Base-by-base conservation (phyloP, 2,329 filamentous ascomycete genomes). In the Alternaria incomplexa region DNA sequence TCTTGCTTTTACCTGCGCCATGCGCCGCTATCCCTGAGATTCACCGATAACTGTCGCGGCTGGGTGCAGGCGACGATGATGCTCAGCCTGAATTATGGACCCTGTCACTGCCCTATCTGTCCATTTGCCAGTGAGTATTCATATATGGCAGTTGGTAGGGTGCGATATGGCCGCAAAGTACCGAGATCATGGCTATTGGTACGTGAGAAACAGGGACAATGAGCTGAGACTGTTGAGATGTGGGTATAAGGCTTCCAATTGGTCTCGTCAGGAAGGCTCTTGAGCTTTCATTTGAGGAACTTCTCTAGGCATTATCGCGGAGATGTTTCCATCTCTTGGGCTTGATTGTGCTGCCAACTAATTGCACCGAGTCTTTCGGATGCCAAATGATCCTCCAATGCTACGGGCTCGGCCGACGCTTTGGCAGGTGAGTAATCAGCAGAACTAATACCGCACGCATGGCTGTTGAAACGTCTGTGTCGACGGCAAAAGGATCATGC, bases 1-100 rank as follows among this genome's bases (percentile, higher is more conserved):
- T n/a, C 47, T 62, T 62, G 50, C 52, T 65, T 64, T 65, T 62
- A 26, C 25, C 20, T 43, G 20, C 32, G 32, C 56, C 32, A 28
- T 22, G n/a, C 15, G 26, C 20, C 60, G 30, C 56, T 50, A 59
- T 54, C 60, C 60, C 56, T 62, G 56, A 44, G 30, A 23, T 17
- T 28, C 46, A 57, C 58, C 46, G 43, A 50, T 40, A 12, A 22
- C 40, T n/a, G 53, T 20, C 26, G 32, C 46, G 28, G 53, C 58
- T 44, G 40, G 15, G 36, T 40, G 20, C 48, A 25, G 32, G 30
- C 30, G 20, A 17, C 7, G 53, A 36, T 23, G 26, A 9, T 47
- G 32, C 52, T 54, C 28, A 60, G 59, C 36, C 54, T 58, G 40
- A 58, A 58, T 22, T 22, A 23, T 6, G 20, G 54, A 57, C 40